Percentiles rank a stretch among this genome's conserved stretches.
phyloP scores from a whole-genome alignment of 805 yeast genomes.

The Suhomyces pyralidae region DNA sequence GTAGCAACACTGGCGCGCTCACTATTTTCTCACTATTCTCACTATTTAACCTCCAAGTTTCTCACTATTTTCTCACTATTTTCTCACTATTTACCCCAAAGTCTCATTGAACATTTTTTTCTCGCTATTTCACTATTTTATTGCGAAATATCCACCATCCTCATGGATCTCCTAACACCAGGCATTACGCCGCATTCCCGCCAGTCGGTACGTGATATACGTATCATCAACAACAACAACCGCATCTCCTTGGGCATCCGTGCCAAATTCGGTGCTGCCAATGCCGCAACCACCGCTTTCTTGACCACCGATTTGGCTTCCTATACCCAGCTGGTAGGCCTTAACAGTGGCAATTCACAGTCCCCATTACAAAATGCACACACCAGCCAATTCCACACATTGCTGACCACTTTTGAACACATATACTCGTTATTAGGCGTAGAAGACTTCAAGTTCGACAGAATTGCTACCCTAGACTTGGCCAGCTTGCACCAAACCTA shows the following conservation, averaged over 20 bases:
- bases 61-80: too few relatives aligned
- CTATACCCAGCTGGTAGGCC: not conserved
- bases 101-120: too few relatives aligned
- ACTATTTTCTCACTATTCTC: too few relatives aligned
- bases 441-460: constrained; percentile 15
- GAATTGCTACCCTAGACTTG: constrained; percentile 6
- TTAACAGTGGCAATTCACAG: not conserved
- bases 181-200: constrained; percentile 16
- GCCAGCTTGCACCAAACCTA: constrained; percentile 1
- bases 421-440: constrained; percentile 20
- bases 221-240: constrained; percentile 27
- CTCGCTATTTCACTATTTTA: too few relatives aligned
- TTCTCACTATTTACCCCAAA: too few relatives aligned
- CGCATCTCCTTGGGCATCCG: constrained; percentile 26
- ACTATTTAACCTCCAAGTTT: too few relatives aligned
- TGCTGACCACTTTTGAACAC: constrained; percentile 17
- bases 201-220: constrained; percentile 9
- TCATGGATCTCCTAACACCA: constrained; percentile 18
- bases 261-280: constrained; percentile 19
- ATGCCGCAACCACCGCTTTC: constrained; percentile 19
- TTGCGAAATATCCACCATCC: too few relatives aligned
- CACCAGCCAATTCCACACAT: not conserved
- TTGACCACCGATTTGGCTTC: constrained; percentile 16
- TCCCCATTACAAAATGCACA: not conserved
- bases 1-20: too few relatives aligned